These are phyloP conservation scores for Tulasnella sp. DNA, from an alignment of 768 basidiomycete genomes.

Conservation along the genomic window DNA sequence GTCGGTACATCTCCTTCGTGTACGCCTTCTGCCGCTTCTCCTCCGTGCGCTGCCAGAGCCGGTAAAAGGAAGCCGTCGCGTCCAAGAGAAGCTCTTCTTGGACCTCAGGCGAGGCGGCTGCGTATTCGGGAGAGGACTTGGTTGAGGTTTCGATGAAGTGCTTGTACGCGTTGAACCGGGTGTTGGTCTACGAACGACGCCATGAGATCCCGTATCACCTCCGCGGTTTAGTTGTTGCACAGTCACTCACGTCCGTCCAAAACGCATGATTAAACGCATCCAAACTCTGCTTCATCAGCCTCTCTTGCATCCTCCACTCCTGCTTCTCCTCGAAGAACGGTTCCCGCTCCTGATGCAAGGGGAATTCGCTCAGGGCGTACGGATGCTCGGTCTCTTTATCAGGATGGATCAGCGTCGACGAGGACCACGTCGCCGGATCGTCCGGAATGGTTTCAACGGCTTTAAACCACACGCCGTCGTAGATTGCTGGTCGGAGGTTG, in stretches of 20 bases:
- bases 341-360: neutral
- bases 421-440: slow-evolving; percentile 18
- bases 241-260: slow-evolving; percentile 60
- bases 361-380: slow-evolving; percentile 68
- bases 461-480: slow-evolving; percentile 43
- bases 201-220: neutral
- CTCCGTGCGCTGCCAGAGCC: slow-evolving; percentile 65
- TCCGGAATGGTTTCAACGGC: slow-evolving; percentile 20
- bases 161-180: slow-evolving; percentile 66
- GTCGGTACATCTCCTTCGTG: slow-evolving; percentile 52
- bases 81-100: slow-evolving; percentile 43
- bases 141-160: slow-evolving; percentile 39
- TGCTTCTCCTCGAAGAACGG: slow-evolving; percentile 20
- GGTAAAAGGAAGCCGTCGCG: slow-evolving; percentile 55
- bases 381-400: slow-evolving; percentile 36
- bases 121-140: slow-evolving; percentile 33
- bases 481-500: slow-evolving; percentile 67
- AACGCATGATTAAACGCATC: slow-evolving; percentile 68
- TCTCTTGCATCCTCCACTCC: slow-evolving; percentile 52
- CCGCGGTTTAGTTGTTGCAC: neutral
- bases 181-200: slow-evolving; percentile 46
- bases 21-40: slow-evolving; percentile 44
- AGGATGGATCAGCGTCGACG: neutral
- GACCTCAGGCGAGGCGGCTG: slow-evolving; percentile 34
- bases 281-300: slow-evolving; percentile 51